Percentiles rank a stretch among this genome's conserved stretches.
Evolutionary conservation across 441 rosid genomes (phyloP).

Genomic region (Populus hybrid): DNA sequence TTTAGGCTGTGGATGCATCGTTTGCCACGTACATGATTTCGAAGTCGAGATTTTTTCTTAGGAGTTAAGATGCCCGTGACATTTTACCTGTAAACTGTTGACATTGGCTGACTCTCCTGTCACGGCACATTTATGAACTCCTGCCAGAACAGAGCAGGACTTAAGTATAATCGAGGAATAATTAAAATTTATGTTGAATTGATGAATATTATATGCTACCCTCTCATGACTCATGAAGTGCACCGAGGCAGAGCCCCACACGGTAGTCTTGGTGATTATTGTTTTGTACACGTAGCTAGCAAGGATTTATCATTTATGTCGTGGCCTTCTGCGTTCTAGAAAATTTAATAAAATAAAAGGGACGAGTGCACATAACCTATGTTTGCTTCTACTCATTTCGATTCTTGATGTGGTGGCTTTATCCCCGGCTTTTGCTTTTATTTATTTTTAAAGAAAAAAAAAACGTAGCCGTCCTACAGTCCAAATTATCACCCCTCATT

Average conservation of each 20-base stretch:
- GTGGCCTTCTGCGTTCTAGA: no score
- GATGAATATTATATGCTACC: neutral
- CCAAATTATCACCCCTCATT: no score
- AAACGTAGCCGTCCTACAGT: no score
- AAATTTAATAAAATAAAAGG: no score
- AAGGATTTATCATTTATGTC: neutral
- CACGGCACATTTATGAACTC: no score
- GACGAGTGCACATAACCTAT: no score
- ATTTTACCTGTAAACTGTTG: neutral
- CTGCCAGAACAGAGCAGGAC: neutral
- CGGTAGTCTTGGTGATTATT: neutral
- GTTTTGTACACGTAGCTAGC: neutral
- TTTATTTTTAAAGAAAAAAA: no score
- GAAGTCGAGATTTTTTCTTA: neutral
- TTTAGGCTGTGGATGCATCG: neutral
- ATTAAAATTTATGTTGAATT: no score
- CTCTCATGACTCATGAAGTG: neutral
- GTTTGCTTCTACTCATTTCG: no score
- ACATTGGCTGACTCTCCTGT: no score
- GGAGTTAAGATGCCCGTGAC: neutral
- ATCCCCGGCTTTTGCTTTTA: no score
- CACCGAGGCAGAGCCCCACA: neutral
- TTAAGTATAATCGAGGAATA: neutral
- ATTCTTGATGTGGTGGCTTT: no score
- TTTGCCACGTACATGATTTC: slow-evolving; percentile 5